A percentile compares a stretch with the other conserved stretches of the same genome.
Evolutionary conservation across 345 rosid species (phyloP).

Genomic region (Hibiscus mutabilis): DNA sequence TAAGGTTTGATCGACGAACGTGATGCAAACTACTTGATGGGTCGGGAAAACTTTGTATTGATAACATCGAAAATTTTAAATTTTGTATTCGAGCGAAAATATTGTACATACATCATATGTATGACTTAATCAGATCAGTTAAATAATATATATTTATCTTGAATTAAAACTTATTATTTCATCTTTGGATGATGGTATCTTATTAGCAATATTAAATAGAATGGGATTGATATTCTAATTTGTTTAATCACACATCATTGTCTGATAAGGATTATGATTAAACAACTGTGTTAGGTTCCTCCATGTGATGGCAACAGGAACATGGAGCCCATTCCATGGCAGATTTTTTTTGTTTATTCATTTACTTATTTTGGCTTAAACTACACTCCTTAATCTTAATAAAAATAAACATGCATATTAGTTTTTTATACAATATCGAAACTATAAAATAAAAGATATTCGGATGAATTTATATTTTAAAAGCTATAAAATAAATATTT

Average conservation of each 20-base stretch:
- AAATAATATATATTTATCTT: not conserved
- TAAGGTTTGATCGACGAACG: not conserved
- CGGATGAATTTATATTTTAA: too few species aligned
- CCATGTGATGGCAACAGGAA: not conserved
- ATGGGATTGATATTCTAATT: not conserved
- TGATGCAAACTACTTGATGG: not conserved
- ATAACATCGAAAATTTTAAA: too few species aligned
- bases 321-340: not conserved
- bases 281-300: not conserved
- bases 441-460: too few species aligned
- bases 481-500: too few species aligned
- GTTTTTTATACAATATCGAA: too few species aligned
- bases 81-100: not conserved
- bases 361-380: too few species aligned
- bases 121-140: not conserved
- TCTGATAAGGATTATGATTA: not conserved
- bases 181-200: not conserved
- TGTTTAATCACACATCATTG: constrained; percentile 1
- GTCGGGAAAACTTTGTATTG: not conserved
- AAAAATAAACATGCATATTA: too few species aligned
- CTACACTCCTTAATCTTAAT: too few species aligned
- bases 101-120: not conserved
- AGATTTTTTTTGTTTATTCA: not conserved
- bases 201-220: not conserved
- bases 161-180: too few species aligned